A percentile compares a stretch with the other conserved stretches of the same genome.
Conservation (phyloP, 148 eudicot species). For the Fallopia convolvulus region DNA sequence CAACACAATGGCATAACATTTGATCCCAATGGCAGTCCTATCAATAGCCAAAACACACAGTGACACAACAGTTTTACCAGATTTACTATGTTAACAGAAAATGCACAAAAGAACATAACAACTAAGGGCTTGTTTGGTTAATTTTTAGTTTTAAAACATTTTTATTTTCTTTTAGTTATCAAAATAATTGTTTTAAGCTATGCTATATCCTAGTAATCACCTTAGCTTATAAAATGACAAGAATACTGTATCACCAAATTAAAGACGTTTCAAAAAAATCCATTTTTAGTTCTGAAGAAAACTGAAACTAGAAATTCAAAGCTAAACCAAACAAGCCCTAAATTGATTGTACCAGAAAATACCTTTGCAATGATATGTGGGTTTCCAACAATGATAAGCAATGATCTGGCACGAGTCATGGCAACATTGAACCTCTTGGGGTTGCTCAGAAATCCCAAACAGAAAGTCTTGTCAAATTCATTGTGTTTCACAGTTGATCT, state of each 20-base stretch:
- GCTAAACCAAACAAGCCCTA: too few relatives aligned
- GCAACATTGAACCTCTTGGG: constrained; percentile 92
- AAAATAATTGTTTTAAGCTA: too few relatives aligned
- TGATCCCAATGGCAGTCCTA: constrained; percentile 76
- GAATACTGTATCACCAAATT: too few relatives aligned
- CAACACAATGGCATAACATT: constrained; percentile 73
- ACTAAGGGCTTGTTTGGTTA: background rate
- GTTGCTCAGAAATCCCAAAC: constrained; percentile 88
- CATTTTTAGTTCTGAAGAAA: too few relatives aligned
- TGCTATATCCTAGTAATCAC: too few relatives aligned
- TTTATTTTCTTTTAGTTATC: too few relatives aligned
- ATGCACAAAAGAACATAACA: background rate
- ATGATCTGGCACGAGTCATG: constrained; percentile 81
- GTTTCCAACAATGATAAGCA: constrained; percentile 80
- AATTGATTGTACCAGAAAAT: background rate
- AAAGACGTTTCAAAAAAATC: too few relatives aligned
- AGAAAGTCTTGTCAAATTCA: constrained; percentile 57
- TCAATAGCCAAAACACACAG: constrained; percentile 18
- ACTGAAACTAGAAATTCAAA: too few relatives aligned
- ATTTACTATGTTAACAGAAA: background rate
- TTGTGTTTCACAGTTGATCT: constrained; percentile 80
- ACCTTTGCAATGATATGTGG: constrained; percentile 94
- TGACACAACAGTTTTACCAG: background rate
- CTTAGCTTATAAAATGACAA: too few relatives aligned
- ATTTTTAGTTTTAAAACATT: too few relatives aligned